A percentile compares a stretch with the other conserved stretches of the same genome.
phyloP scores from a whole-genome alignment of 1,284 basidiomycete genomes.

The Ustilago esculenta region DNA sequence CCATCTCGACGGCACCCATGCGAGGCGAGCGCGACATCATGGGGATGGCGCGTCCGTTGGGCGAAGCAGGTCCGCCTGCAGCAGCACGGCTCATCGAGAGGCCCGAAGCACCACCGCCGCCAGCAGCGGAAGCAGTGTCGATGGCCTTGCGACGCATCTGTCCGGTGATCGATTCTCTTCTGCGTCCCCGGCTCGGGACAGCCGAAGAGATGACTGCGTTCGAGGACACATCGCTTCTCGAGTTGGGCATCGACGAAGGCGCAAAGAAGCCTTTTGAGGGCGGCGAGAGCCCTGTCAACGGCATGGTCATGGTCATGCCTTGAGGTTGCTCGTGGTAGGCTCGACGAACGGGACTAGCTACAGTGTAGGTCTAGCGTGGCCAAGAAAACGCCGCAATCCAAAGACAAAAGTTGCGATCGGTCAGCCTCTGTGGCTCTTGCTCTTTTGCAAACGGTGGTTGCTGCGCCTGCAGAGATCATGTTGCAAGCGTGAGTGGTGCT shows the following conservation, averaged over 20 bases:
- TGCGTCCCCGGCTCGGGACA: constrained; percentile 50
- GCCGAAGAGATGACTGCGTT: constrained; percentile 42
- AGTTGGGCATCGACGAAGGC: constrained; percentile 41
- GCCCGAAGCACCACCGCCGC: constrained; percentile 46
- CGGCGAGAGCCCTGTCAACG: constrained; percentile 43
- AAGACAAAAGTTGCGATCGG: not conserved
- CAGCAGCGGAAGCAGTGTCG: constrained; percentile 48
- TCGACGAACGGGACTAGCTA: constrained; percentile 27
- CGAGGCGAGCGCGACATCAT: constrained; percentile 38
- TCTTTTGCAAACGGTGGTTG: not conserved
- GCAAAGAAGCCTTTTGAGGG: constrained; percentile 51
- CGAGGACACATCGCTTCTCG: constrained; percentile 13
- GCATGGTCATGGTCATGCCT: constrained; percentile 45
- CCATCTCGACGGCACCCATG: constrained; percentile 34
- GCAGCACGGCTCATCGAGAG: constrained; percentile 37
- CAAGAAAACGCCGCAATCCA: no score
- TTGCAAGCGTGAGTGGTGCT: not conserved
- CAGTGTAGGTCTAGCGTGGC: constrained; percentile 24
- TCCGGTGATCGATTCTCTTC: constrained; percentile 55
- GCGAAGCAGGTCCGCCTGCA: constrained; percentile 28
- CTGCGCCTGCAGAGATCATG: no score
- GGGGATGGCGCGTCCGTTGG: constrained; percentile 48
- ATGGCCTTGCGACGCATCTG: constrained; percentile 53
- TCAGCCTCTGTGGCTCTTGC: constrained; percentile 6
- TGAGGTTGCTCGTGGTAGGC: constrained; percentile 29